Base-by-base conservation (phyloP, 208 protist species). In the Trypanosoma scelopori region DNA sequence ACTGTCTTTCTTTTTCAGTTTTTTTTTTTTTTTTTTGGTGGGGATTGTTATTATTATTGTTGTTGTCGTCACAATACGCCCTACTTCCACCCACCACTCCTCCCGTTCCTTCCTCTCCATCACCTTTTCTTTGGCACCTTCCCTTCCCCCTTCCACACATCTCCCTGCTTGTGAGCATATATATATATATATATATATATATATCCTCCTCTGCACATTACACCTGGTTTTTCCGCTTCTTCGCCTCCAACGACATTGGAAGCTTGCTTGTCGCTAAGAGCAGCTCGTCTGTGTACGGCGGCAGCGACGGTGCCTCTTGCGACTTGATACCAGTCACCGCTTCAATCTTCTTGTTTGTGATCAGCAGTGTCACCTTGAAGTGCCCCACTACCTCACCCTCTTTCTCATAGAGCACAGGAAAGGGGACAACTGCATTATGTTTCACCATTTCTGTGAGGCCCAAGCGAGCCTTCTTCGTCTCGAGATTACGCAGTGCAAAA, bases 381-480 rank as follows among this genome's bases (percentile, higher is more conserved):
- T 97, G 93, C 3, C 74, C 93, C 0, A 96, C 87, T 11, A 85
- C 85, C 71, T 96, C 88, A n/a, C 93, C 96, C 3, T 92, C 83
- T 37, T 81, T 84, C 68, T 98, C 98, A 65, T 93, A 97, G 23
- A 99, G 86, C 13, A 99, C 97, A 43, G 98, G 98, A 82, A 98
- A 99, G 25, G 95, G 83, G n/a, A 96, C 82, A 47, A 99, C 81
- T 30, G 99, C 84, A 55, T 85, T 82, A 84, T 99, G 95, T 71
- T 97, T 96, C 28, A 98, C 43, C 87, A 97, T 98, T 87, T 99
- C 98, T 48, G 79, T 89, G 18, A 99, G 65, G 35, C 98, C 98
- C 30, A 99, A 79, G 50, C 93, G 89, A 22, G 87, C 93, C 58
- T 89, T 94, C 79, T 98, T 98, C 39, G 92, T 82, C 73, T 99